Evolutionary conservation across 179 eudicot species (phyloP).

Genomic region (Carnegiea gigantea): DNA sequence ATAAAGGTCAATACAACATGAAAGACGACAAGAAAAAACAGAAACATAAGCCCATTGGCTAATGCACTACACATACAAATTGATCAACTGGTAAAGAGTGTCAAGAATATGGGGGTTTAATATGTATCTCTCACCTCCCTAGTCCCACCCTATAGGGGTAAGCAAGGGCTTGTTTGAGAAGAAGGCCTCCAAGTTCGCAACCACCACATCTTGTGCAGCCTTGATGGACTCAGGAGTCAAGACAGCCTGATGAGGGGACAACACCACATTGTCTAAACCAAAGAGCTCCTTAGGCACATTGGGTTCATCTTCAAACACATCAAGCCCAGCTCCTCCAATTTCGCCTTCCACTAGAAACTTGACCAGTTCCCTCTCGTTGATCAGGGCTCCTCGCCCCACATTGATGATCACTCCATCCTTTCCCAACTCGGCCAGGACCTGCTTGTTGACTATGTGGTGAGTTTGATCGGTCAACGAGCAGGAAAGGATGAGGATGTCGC

Average conservation of each 20-base stretch:
- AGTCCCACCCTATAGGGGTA: conserved; percentile 33
- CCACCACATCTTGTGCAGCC: conserved; percentile 34
- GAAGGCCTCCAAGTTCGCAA: conserved; percentile 59
- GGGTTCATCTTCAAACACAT: conserved; percentile 73
- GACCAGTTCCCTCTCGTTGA: conserved; percentile 58
- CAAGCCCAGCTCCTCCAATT: conserved; percentile 70
- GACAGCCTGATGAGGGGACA: conserved; percentile 63
- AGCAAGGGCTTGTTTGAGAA: conserved; percentile 53
- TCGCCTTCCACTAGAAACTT: conserved; percentile 44
- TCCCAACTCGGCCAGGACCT: conserved; percentile 55
- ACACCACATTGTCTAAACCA: conserved; percentile 60
- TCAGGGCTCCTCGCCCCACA: conserved; percentile 62
- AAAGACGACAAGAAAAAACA: too few species aligned
- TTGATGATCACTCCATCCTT: conserved; percentile 58
- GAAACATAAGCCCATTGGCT: too few species aligned
- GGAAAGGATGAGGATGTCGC: conserved; percentile 49
- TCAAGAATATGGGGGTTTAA: too few species aligned
- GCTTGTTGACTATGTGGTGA: conserved; percentile 55
- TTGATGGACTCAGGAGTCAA: conserved; percentile 44
- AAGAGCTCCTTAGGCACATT: conserved; percentile 58
- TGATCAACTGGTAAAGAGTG: too few species aligned
- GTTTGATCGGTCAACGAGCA: conserved; percentile 56
- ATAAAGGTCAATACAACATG: too few species aligned
- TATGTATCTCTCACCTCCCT: too few species aligned
- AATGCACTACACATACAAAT: too few species aligned